Base-by-base conservation (phyloP, 108 stramenopile genomes). In the Epithemia pelagica region DNA sequence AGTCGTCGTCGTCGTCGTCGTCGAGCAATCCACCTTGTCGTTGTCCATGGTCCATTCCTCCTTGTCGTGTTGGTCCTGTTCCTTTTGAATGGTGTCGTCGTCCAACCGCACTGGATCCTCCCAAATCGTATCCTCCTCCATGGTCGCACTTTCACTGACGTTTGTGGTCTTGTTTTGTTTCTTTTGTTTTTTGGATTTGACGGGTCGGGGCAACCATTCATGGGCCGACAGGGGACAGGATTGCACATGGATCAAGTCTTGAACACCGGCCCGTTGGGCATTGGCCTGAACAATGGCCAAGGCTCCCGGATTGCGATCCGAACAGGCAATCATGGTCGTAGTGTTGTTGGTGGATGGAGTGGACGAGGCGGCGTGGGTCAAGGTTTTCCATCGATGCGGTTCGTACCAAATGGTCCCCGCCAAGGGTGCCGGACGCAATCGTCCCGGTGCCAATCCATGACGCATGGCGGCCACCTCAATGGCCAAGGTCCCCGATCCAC, bases 401-500 rank as follows among this genome's bases (percentile, higher is more conserved):
- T 80, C 58, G 25, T 74, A 69, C 62, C 83, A 77, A 8, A 26
- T 2, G 19, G 86, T 84, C 25, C 84, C 82, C 51, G 56, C 56
- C 7, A 90, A 69, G 2, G 89, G 86, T 33, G 80, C 54, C 31
- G 75, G 52, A 32, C 79, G 74, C 30, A 85, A 64, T 31, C 90
- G 62, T 37, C 87, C 87, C 0, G 90, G 90, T 46, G 85, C 82
- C 60, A 91, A 70, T 0, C 83, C 79, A 18, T 56, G 37, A 22
- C 64, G 66, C 65, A 91, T 75, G 1, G 77, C 80, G 22, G 87
- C 87, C 27, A 72, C 90, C 69, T 92, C 90, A 61, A 92, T 81
- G 30, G 80, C 72, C 32, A 92, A 79, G 0, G 90, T 92, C 0
- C 90, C 90, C 0, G 86, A 87, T 54, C 90, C 90, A 82, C 90